Evolutionary conservation across 2,329 filamentous ascomycete genomes (phyloP).

Genomic region (Botrytis aclada): DNA sequence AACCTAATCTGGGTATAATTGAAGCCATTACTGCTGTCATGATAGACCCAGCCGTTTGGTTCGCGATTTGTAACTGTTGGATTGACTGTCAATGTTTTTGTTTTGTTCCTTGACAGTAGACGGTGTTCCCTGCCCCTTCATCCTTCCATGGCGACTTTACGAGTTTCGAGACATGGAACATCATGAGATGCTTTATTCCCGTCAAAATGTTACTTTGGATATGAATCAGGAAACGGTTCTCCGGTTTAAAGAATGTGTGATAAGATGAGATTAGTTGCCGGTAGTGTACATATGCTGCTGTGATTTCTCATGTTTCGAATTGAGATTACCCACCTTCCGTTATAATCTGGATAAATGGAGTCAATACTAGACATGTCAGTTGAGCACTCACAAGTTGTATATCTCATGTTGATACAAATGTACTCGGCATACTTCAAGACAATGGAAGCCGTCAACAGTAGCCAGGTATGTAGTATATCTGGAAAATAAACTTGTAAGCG

Average conservation of each 20-base stretch:
- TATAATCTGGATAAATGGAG: neutral
- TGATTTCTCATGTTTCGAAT: constrained; percentile 4
- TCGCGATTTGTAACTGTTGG: neutral
- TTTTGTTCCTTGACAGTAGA: neutral
- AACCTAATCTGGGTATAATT: neutral
- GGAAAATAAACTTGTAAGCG: constrained; percentile 14
- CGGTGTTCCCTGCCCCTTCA: neutral
- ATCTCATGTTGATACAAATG: neutral
- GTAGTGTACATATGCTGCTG: neutral
- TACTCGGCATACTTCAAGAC: constrained; percentile 1
- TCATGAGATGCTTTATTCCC: neutral
- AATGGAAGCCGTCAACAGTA: neutral
- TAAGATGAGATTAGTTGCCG: neutral
- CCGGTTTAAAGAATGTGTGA: neutral
- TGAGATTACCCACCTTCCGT: neutral
- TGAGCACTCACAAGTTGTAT: neutral
- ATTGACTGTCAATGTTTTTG: neutral
- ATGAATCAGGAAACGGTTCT: neutral
- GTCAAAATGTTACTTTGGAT: neutral
- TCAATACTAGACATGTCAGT: neutral
- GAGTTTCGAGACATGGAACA: neutral
- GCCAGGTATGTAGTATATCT: neutral
- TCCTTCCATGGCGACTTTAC: neutral
- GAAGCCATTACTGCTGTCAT: neutral
- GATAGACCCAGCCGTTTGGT: constrained; percentile 1